Evolutionary conservation across 495 filamentous ascomycete species (phyloP).

Genomic region (Opeltia flavorubescens): DNA sequence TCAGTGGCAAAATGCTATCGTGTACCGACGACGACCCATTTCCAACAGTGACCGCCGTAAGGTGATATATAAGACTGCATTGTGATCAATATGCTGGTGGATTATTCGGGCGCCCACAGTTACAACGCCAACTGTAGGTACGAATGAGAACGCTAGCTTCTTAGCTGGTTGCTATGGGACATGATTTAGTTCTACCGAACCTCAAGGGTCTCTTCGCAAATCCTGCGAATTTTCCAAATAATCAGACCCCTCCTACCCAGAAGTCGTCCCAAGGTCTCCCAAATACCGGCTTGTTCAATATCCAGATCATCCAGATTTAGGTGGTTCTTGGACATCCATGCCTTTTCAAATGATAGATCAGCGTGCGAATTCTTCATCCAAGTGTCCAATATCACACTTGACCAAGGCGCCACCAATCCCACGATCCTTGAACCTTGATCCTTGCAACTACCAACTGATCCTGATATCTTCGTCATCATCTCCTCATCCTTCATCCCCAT

Average conservation of each 20-base stretch:
- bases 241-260: slow-evolving; percentile 67
- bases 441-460: slow-evolving; percentile 33
- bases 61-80: too few species aligned
- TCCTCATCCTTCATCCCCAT: slow-evolving; percentile 59
- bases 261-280: slow-evolving; percentile 57
- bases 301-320: slow-evolving; percentile 89
- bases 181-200: too few species aligned
- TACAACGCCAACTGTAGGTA: too few species aligned
- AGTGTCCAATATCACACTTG: slow-evolving; percentile 11
- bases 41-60: too few species aligned
- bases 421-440: slow-evolving; percentile 1
- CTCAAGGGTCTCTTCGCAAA: not conserved
- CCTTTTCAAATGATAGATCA: slow-evolving; percentile 10
- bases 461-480: slow-evolving; percentile 43
- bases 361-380: slow-evolving; percentile 3
- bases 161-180: too few species aligned
- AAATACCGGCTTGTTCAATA: slow-evolving; percentile 70
- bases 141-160: too few species aligned
- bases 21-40: too few species aligned
- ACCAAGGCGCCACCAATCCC: slow-evolving; percentile 13
- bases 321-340: slow-evolving; percentile 63
- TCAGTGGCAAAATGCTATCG: too few species aligned
- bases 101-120: too few species aligned
- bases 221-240: slow-evolving; percentile 41
- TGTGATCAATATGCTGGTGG: too few species aligned